A percentile compares a stretch with the other conserved stretches of the same genome.
These are phyloP conservation scores for Glonium stellatum DNA, from an alignment of 495 filamentous ascomycete genomes.

Conservation along the genomic window DNA sequence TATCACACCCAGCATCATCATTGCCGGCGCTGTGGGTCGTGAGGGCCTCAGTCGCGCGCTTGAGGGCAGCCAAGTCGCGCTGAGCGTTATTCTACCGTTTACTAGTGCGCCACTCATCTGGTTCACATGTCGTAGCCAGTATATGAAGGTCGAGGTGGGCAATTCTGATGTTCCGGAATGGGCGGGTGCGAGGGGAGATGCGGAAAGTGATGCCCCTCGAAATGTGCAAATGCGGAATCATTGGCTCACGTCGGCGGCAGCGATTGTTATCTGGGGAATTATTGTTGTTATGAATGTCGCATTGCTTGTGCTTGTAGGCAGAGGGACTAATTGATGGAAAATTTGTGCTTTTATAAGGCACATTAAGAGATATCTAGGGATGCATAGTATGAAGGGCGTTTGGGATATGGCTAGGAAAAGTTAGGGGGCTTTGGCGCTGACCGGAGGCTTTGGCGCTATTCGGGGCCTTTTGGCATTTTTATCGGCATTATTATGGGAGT, in stretches of 20 bases:
- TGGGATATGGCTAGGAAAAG: too few relatives aligned
- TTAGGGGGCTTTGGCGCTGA: too few relatives aligned
- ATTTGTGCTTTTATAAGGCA: not conserved
- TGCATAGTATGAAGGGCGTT: too few relatives aligned
- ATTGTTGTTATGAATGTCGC: slow-evolving; percentile 41
- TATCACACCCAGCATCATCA: slow-evolving; percentile 75
- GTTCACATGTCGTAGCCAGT: slow-evolving; percentile 74
- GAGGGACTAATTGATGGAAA: not conserved
- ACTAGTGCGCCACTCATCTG: slow-evolving; percentile 77
- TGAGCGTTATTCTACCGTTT: slow-evolving; percentile 76
- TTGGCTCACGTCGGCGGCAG: slow-evolving; percentile 32
- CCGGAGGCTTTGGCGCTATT: too few relatives aligned
- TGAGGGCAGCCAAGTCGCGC: slow-evolving; percentile 69
- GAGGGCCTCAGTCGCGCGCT: slow-evolving; percentile 66
- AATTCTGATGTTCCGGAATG: slow-evolving; percentile 9
- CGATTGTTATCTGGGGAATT: slow-evolving; percentile 35
- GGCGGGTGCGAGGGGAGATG: not conserved
- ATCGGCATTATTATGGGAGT: too few relatives aligned
- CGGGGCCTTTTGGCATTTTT: too few relatives aligned
- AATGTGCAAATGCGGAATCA: slow-evolving; percentile 34
- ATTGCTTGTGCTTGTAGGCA: slow-evolving; percentile 31
- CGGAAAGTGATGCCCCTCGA: not conserved
- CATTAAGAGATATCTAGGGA: too few relatives aligned
- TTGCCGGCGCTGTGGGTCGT: slow-evolving; percentile 68
- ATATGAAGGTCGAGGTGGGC: slow-evolving; percentile 59